Base-by-base conservation (phyloP, 2,329 filamentous ascomycete genomes). In the Aspergillus novoparasiticus region DNA sequence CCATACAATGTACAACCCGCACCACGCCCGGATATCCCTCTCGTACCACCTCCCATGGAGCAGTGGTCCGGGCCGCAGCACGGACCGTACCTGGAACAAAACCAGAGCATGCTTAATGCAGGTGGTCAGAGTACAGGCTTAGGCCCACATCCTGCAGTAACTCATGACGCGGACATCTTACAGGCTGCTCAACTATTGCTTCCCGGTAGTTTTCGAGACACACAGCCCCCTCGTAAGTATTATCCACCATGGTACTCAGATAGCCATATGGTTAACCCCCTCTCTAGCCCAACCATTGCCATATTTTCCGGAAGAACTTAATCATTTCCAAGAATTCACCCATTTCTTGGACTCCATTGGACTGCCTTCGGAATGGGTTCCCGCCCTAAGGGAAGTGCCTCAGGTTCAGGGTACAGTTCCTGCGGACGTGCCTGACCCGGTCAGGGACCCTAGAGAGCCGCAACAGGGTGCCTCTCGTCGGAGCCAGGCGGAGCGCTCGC, bases 101-200 rank as follows among this genome's bases (percentile, higher is more conserved):
- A 57, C 19, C 70, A 71, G 16, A 62, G 61, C 21, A 68, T 75
- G 30, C 63, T 73, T 34, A 62, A 70, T 57, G 54, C 62, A 9
- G 48, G 58, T 34, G 65, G 62, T 56, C 58, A 57, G 16, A 67
- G 41, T 57, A 46, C 69, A 4, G 57, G 61, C 4, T 36, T 72
- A 19, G 62, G 64, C 23, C 58, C 59, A 4, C 72, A 72, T 60
- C 62, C 70, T 10, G 71, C 64, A 23, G 69, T 72, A n/a, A 63
- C 66, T 39, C 74, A 75, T 61, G 74, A 76, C 61, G 68, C 74
- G 4, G 73, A 75, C 21, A 75, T 76, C 65, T 87, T 76, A 4
- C 72, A 76, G 60, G 74, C 74, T 21, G 74, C 74, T 3, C 74
- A 76, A 50, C 63, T 76, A 43, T 69, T 76, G 48, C 69, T 76